A percentile compares a stretch with the other conserved stretches of the same genome.
Conservation (phyloP, 805 yeast genomes). For the Yarrowia yakushimensis region DNA sequence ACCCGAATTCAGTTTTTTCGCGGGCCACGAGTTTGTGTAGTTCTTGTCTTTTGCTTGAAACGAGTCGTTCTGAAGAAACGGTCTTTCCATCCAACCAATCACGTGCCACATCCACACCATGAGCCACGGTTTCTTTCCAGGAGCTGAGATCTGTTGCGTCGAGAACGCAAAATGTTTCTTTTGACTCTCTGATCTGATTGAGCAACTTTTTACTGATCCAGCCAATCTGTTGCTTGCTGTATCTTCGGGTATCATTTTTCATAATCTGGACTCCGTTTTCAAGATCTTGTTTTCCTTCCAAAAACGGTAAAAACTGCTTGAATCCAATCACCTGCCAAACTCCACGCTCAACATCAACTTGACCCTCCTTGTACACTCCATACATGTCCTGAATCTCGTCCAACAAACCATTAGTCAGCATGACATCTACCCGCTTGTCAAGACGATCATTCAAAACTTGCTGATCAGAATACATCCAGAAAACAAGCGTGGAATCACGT, state of each 20-base stretch:
- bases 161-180: conserved; percentile 62
- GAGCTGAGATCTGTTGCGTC: conserved; percentile 68
- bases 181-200: conserved; percentile 54
- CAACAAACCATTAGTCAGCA: conserved; percentile 69
- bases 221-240: conserved; percentile 82
- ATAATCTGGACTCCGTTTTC: conserved; percentile 59
- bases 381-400: conserved; percentile 65
- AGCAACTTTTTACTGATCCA: conserved; percentile 78
- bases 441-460: conserved; percentile 56
- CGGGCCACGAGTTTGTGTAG: neutral
- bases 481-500: conserved; percentile 46
- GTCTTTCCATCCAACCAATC: conserved; percentile 38
- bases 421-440: conserved; percentile 76
- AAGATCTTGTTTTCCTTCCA: conserved; percentile 35
- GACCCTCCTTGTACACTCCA: conserved; percentile 37
- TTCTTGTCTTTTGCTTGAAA: conserved; percentile 2
- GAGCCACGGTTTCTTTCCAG: conserved; percentile 56
- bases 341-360: conserved; percentile 59
- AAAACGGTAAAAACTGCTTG: conserved; percentile 80
- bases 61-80: neutral
- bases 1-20: neutral
- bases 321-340: conserved; percentile 94
- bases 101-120: conserved; percentile 52
- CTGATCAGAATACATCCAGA: conserved; percentile 78
- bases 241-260: conserved; percentile 81